Conservation (phyloP, 208 protist species). For the Vickermania ingenoplastis region DNA sequence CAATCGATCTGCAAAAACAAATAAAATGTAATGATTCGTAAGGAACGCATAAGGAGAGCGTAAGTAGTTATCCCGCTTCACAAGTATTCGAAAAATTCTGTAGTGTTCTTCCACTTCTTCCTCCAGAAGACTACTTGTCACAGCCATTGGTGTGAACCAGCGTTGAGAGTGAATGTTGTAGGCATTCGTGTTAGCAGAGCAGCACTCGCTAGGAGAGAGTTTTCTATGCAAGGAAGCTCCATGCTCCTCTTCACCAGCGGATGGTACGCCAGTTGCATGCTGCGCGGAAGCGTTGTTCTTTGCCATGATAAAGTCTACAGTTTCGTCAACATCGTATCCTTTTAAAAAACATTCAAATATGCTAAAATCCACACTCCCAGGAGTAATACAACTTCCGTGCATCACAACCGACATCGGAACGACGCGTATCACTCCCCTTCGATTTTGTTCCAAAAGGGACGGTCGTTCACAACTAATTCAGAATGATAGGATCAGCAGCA, state of each 20-base stretch:
- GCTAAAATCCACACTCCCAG: conserved; percentile 56
- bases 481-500: too few species aligned
- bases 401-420: conserved; percentile 52
- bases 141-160: too few species aligned
- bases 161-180: too few species aligned
- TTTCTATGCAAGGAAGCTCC: too few species aligned
- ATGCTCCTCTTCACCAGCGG: too few species aligned
- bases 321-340: conserved; percentile 63
- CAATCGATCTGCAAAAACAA: conserved; percentile 44
- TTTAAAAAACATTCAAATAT: conserved; percentile 51
- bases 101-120: conserved; percentile 75
- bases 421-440: not conserved
- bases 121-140: conserved; percentile 31
- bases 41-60: conserved; percentile 74
- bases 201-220: too few species aligned
- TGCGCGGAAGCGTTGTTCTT: conserved; percentile 9
- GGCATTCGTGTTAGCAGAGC: too few species aligned
- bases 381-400: conserved; percentile 62
- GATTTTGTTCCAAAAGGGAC: not conserved
- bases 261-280: too few species aligned
- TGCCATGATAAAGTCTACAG: conserved; percentile 41
- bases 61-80: conserved; percentile 33
- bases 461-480: too few species aligned
- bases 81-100: conserved; percentile 50
- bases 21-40: conserved; percentile 54